Evolutionary conservation across 305 asterid genomes (phyloP).

Genomic region (Striga hermonthica): DNA sequence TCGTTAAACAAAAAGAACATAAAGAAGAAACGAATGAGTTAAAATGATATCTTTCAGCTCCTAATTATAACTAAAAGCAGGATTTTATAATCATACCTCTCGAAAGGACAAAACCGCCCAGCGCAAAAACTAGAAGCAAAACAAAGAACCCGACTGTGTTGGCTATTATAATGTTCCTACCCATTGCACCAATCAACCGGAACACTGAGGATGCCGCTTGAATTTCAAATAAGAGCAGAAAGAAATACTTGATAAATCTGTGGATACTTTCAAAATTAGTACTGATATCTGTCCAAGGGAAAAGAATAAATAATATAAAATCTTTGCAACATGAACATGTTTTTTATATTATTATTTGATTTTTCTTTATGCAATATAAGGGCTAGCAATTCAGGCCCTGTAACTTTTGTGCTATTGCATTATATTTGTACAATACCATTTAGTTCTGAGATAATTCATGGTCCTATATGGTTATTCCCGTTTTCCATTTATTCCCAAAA

Average conservation of each 20-base stretch:
- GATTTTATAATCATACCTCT: constrained; percentile 34
- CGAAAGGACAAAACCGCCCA: constrained; percentile 44
- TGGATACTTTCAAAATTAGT: not conserved
- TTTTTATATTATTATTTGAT: too few relatives aligned
- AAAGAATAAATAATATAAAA: not conserved
- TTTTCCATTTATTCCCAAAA: too few relatives aligned
- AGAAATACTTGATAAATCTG: constrained; percentile 43
- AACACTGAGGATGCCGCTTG: constrained; percentile 38
- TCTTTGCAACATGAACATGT: too few relatives aligned
- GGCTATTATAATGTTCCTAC: constrained; percentile 40
- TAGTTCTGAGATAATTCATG: too few relatives aligned
- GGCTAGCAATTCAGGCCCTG: too few relatives aligned
- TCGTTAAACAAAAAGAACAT: not conserved
- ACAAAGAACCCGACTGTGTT: constrained; percentile 37
- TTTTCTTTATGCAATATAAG: too few relatives aligned
- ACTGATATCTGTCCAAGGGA: not conserved
- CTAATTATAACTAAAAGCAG: not conserved
- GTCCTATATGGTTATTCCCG: too few relatives aligned
- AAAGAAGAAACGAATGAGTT: not conserved
- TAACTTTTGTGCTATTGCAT: too few relatives aligned
- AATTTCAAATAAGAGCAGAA: constrained; percentile 32
- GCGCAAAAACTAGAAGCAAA: constrained; percentile 32
- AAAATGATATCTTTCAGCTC: not conserved
- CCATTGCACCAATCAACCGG: constrained; percentile 39
- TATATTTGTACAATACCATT: too few relatives aligned